Evolutionary conservation across 2,329 filamentous ascomycete genomes (phyloP).

Genomic region (Scortechinia acanthostroma): DNA sequence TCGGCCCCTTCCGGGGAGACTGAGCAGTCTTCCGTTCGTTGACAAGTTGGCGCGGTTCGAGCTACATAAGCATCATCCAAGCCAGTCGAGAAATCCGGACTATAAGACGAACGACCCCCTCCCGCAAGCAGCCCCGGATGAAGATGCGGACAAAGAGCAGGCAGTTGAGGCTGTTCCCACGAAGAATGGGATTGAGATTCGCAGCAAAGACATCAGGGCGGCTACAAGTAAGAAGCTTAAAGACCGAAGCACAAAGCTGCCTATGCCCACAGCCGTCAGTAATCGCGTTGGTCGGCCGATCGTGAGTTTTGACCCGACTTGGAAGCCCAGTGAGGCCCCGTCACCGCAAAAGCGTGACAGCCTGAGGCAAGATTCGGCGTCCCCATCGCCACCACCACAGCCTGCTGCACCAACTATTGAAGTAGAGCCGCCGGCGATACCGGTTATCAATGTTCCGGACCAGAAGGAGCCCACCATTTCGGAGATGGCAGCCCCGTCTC

Average conservation of each 20-base stretch:
- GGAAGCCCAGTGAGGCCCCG: conserved; percentile 28
- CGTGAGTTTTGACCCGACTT: conserved; percentile 54
- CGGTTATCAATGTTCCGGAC: conserved; percentile 39
- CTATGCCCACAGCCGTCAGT: conserved; percentile 57
- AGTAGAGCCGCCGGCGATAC: conserved; percentile 7
- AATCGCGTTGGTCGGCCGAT: conserved; percentile 55
- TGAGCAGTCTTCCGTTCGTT: conserved; percentile 17
- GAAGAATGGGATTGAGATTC: conserved; percentile 48
- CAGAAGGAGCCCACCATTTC: conserved; percentile 17
- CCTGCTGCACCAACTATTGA: conserved; percentile 8
- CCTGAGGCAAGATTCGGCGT: neutral
- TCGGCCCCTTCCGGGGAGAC: conserved; percentile 23
- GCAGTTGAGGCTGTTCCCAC: conserved; percentile 27
- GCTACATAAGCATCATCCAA: conserved; percentile 51
- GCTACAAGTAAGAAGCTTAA: conserved; percentile 55
- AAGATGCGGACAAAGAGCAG: conserved; percentile 13
- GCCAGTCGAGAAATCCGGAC: conserved; percentile 46
- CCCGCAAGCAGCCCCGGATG: conserved; percentile 12
- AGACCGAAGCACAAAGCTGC: conserved; percentile 52
- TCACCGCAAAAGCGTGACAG: neutral
- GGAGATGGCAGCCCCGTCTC: conserved; percentile 7
- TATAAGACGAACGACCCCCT: conserved; percentile 41
- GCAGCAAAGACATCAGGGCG: conserved; percentile 54
- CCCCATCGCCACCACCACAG: conserved; percentile 6
- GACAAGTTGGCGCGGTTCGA: conserved; percentile 35